Conservation (phyloP, 2,329 filamentous ascomycete species). For the Chrysoporthe deuterocubensis region DNA sequence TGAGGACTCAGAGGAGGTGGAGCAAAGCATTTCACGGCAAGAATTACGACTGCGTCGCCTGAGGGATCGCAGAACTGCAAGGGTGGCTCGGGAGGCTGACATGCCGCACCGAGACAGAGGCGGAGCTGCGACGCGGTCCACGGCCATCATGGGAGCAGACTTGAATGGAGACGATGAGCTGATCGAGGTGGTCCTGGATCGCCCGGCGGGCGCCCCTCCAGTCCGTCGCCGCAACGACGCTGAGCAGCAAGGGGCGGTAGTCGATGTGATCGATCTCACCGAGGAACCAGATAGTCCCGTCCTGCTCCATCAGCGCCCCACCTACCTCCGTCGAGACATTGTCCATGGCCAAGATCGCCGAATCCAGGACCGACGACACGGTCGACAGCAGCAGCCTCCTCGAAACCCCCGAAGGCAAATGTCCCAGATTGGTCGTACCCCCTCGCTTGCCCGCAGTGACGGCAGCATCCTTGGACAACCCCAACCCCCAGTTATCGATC, state of each 20-base stretch:
- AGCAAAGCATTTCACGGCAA: background rate
- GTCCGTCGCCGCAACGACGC: constrained; percentile 4
- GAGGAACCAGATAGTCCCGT: constrained; percentile 53
- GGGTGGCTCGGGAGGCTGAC: background rate
- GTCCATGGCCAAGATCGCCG: constrained; percentile 7
- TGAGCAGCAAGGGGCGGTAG: background rate
- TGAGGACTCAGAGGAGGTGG: constrained; percentile 5
- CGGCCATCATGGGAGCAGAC: background rate
- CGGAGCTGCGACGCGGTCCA: background rate
- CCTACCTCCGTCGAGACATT: constrained; percentile 18
- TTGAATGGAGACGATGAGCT: constrained; percentile 27
- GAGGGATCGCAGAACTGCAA: background rate
- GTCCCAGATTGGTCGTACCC: constrained; percentile 46
- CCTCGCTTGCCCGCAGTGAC: constrained; percentile 49
- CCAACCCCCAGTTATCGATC: constrained; percentile 50
- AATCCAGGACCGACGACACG: background rate
- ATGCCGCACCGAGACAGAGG: background rate
- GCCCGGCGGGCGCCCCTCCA: constrained; percentile 12
- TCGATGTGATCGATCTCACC: constrained; percentile 54
- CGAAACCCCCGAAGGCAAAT: constrained; percentile 48
- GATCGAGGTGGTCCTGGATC: constrained; percentile 23
- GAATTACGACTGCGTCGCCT: too few relatives aligned
- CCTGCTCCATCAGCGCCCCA: constrained; percentile 13
- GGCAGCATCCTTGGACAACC: constrained; percentile 44
- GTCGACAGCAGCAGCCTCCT: background rate